A percentile compares a stretch with the other conserved stretches of the same genome.
phyloP scores from a whole-genome alignment of 371 early-diverging fungal genomes.

The Mucor racemosus region DNA sequence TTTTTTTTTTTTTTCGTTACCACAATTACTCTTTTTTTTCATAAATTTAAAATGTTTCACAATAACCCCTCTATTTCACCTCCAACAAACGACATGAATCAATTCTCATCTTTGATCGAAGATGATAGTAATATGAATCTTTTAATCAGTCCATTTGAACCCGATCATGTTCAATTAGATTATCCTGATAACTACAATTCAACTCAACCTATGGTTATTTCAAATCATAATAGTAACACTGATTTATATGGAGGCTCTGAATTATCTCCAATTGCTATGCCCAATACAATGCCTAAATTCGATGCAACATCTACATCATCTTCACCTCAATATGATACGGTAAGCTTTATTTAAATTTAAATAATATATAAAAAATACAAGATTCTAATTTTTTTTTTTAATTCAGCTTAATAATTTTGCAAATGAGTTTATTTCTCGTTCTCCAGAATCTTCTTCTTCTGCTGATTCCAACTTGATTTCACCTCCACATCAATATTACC shows the following conservation, averaged over 20 bases:
- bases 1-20: neutral
- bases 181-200: neutral
- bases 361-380: neutral
- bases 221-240: neutral
- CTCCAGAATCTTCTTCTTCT: constrained; percentile 33
- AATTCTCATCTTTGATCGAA: neutral
- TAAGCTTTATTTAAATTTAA: neutral
- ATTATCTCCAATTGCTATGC: neutral
- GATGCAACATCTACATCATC: constrained; percentile 2
- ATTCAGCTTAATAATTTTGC: neutral
- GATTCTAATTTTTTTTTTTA: neutral
- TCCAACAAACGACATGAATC: neutral
- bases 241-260: neutral
- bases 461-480: constrained; percentile 28
- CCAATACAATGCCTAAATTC: neutral
- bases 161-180: constrained; percentile 4
- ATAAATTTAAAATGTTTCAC: neutral
- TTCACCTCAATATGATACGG: constrained; percentile 19
- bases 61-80: neutral
- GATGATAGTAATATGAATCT: constrained; percentile 19
- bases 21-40: neutral
- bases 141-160: constrained; percentile 22
- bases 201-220: constrained; percentile 8
- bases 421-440: constrained; percentile 24
- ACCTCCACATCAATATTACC: constrained; percentile 23